phyloP scores from a whole-genome alignment of 2,329 filamentous ascomycete genomes.

The Sarocladium strictum region DNA sequence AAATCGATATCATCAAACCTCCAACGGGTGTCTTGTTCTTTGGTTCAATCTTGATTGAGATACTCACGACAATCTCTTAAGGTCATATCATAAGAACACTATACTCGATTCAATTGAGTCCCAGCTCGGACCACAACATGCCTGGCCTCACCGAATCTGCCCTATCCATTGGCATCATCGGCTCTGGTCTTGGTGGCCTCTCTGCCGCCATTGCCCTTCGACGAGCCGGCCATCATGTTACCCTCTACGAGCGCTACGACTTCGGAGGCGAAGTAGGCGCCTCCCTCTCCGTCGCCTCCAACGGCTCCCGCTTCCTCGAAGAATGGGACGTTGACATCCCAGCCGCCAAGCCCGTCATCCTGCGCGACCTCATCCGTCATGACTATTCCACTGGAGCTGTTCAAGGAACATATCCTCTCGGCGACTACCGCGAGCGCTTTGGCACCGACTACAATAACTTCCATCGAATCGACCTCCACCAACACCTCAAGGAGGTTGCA shows the following conservation, averaged over 20 bases:
- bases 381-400: constrained; percentile 59
- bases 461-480: constrained; percentile 57
- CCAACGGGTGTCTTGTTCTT: neutral
- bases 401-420: constrained; percentile 50
- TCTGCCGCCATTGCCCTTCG: constrained; percentile 33
- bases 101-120: too few relatives aligned
- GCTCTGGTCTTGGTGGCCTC: constrained; percentile 34
- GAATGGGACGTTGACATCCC: constrained; percentile 31
- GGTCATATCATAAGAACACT: too few relatives aligned
- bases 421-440: constrained; percentile 56
- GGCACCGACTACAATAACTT: constrained; percentile 60
- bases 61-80: too few relatives aligned
- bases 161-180: constrained; percentile 26
- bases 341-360: constrained; percentile 53
- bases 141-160: constrained; percentile 8
- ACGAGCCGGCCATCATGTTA: constrained; percentile 35
- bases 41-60: neutral
- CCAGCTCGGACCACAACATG: neutral
- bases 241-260: constrained; percentile 56
- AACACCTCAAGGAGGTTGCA: constrained; percentile 53
- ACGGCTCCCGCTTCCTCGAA: constrained; percentile 27
- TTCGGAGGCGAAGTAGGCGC: constrained; percentile 60
- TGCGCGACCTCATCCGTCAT: constrained; percentile 55
- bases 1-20: neutral
- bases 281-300: constrained; percentile 49